Evolutionary conservation across 371 early-diverging fungal species (phyloP).

Genomic region (Mortierella sp.): DNA sequence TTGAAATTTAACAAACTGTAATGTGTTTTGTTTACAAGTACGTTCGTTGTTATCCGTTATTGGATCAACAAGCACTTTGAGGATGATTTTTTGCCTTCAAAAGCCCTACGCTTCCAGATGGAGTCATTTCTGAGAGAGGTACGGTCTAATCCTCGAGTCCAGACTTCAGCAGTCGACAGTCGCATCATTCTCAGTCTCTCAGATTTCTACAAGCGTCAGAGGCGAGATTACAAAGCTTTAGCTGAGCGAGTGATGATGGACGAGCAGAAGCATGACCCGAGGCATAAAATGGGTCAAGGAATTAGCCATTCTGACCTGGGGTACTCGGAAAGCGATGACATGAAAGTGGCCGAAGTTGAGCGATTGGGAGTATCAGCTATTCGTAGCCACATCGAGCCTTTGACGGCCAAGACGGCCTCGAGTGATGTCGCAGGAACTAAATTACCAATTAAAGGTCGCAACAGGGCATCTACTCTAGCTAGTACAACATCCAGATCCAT

Average conservation of each 20-base stretch:
- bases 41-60: constrained; percentile 74
- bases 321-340: background rate
- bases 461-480: constrained; percentile 38
- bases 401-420: background rate
- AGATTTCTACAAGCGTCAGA: constrained; percentile 37
- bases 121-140: constrained; percentile 65
- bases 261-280: constrained; percentile 3
- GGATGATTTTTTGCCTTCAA: constrained; percentile 72
- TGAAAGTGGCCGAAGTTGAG: constrained; percentile 10
- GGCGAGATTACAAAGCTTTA: constrained; percentile 30
- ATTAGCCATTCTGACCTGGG: background rate
- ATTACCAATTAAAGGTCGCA: constrained; percentile 25
- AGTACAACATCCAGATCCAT: constrained; percentile 18
- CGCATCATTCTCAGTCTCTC: constrained; percentile 66
- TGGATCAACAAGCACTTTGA: constrained; percentile 78
- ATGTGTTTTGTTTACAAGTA: constrained; percentile 17
- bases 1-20: background rate
- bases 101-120: constrained; percentile 62
- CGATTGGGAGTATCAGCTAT: constrained; percentile 6
- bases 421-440: constrained; percentile 6
- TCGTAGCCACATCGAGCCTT: background rate
- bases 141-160: constrained; percentile 59
- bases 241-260: constrained; percentile 23
- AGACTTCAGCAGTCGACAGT: constrained; percentile 62
- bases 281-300: background rate